phyloP scores from a whole-genome alignment of 2,329 filamentous ascomycete genomes.

The Parafenestella ontariensis region DNA sequence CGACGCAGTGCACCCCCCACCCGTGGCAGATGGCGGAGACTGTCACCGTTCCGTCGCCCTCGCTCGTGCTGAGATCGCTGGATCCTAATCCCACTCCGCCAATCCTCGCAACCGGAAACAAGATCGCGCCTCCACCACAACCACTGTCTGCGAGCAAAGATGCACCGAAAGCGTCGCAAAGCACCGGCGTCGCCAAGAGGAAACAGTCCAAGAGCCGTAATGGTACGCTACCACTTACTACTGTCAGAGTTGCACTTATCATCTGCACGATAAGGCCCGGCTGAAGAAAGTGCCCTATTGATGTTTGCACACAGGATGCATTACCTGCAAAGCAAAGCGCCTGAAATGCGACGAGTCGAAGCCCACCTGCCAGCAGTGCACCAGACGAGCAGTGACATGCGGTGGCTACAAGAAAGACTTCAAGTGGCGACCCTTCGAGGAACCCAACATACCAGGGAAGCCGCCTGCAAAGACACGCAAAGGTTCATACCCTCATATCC shows the following conservation, averaged over 20 bases:
- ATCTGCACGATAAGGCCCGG: conserved; percentile 1
- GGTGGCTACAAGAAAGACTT: conserved; percentile 78
- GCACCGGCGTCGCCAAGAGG: conserved; percentile 60
- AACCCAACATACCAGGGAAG: conserved; percentile 62
- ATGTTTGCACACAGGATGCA: conserved; percentile 62
- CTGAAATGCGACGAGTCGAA: conserved; percentile 78
- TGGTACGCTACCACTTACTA: conserved; percentile 59
- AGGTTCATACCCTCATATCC: conserved; percentile 39
- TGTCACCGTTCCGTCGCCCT: conserved; percentile 66
- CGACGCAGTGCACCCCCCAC: conserved; percentile 14
- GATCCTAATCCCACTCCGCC: conserved; percentile 12
- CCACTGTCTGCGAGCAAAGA: conserved; percentile 30
- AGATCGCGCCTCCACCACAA: conserved; percentile 28
- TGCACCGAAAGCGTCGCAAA: conserved; percentile 33
- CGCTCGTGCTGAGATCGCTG: conserved; percentile 14
- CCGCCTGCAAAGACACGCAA: conserved; percentile 54
- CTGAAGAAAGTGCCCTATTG: conserved; percentile 9
- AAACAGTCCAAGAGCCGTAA: conserved; percentile 80
- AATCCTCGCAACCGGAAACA: conserved; percentile 21
- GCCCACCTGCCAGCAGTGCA: conserved; percentile 71
- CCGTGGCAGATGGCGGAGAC: conserved; percentile 57
- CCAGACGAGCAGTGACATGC: conserved; percentile 69
- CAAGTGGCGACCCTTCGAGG: conserved; percentile 76
- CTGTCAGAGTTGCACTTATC: not conserved
- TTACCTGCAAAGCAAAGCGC: conserved; percentile 76